Evolutionary conservation across 1,139 yeast genomes (phyloP).

Genomic region (Suzukiozyma palmioleophila): DNA sequence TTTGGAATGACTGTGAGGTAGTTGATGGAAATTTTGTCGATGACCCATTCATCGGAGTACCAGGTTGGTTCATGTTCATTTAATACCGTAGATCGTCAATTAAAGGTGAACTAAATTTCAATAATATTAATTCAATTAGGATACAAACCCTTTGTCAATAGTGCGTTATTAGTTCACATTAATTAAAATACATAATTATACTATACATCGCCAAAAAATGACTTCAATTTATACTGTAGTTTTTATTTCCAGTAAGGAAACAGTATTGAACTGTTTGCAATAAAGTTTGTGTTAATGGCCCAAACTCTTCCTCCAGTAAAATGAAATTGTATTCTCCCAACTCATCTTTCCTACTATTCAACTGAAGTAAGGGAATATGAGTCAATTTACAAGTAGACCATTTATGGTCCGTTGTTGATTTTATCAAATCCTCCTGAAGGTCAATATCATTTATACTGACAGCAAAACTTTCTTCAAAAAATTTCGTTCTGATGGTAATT

Average conservation of each 20-base stretch:
- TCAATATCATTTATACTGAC: constrained; percentile 12
- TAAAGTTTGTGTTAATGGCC: constrained; percentile 11
- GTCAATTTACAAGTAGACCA: constrained; percentile 40
- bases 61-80: constrained; percentile 2
- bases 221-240: constrained; percentile 9
- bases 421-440: constrained; percentile 14
- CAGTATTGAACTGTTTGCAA: constrained; percentile 24
- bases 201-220: neutral
- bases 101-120: neutral
- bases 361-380: constrained; percentile 32
- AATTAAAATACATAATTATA: neutral
- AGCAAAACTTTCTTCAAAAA: constrained; percentile 25
- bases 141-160: neutral
- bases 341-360: constrained; percentile 33
- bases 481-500: constrained; percentile 23
- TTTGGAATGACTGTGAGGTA: constrained; percentile 20
- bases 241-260: constrained; percentile 18
- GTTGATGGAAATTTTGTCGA: constrained; percentile 7
- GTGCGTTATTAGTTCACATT: no score
- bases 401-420: constrained; percentile 29
- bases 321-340: constrained; percentile 28
- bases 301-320: constrained; percentile 10
- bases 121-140: neutral
- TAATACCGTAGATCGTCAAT: no score
- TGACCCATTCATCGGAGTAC: constrained; percentile 5